A percentile compares a stretch with the other conserved stretches of the same genome.
Conservation (phyloP, 352 stramenopile species). For the Phytopythium vexans region DNA sequence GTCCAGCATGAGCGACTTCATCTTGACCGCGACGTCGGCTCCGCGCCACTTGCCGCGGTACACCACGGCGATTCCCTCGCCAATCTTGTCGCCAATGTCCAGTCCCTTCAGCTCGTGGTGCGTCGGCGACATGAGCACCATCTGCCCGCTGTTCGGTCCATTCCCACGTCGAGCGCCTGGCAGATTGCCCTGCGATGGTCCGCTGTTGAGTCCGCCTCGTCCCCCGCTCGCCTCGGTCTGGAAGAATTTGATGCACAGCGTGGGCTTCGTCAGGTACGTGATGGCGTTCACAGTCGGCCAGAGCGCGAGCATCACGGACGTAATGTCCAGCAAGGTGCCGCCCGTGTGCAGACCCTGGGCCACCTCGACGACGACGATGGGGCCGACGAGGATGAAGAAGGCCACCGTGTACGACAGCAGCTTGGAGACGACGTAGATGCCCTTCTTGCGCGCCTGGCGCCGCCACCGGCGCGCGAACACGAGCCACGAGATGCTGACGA, state of each 20-base stretch:
- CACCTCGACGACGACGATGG: constrained; percentile 66
- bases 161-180: constrained; percentile 10
- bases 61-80: constrained; percentile 86
- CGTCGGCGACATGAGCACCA: constrained; percentile 52
- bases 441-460: constrained; percentile 34
- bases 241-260: constrained; percentile 57
- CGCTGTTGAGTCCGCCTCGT: constrained; percentile 16
- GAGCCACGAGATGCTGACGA: constrained; percentile 57
- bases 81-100: constrained; percentile 82
- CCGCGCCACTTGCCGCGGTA: constrained; percentile 95
- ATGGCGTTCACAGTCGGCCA: constrained; percentile 79
- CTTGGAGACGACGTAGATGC: constrained; percentile 73
- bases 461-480: constrained; percentile 56
- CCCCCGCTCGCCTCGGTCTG: constrained; percentile 21
- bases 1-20: constrained; percentile 78
- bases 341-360: constrained; percentile 39
- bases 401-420: constrained; percentile 73
- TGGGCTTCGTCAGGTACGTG: constrained; percentile 70
- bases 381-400: constrained; percentile 72
- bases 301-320: constrained; percentile 57
- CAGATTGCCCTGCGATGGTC: constrained; percentile 20
- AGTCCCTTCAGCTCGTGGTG: constrained; percentile 77
- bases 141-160: constrained; percentile 18
- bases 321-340: constrained; percentile 31
- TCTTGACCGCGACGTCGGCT: constrained; percentile 95